Evolutionary conservation across 2,329 filamentous ascomycete species (phyloP), one percentile per base, ranked within the genome.

Genomic region (Mycogone perniciosa): DNA sequence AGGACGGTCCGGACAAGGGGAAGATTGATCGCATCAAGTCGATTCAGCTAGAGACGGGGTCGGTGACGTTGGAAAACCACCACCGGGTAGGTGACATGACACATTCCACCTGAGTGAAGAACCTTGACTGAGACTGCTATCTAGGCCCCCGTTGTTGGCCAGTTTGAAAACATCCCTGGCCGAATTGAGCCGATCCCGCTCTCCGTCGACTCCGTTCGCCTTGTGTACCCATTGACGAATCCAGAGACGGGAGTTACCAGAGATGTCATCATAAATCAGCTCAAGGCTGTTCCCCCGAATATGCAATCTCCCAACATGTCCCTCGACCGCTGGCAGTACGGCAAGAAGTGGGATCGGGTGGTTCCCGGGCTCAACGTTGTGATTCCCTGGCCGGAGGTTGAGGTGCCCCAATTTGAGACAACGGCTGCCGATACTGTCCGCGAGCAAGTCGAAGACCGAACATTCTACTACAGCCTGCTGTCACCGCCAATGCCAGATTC

Each of bases 391-490:
- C 88, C 89, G 6, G 74, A 76, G 56, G 73, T 72, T 40, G 66
- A 76, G 30, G 67, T 71, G 1, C 73, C 74, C 35, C 69, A 77
- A 39, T 58, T 73, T 39, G 69, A 78, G 56, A 81, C 86, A 58
- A 67, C 82, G 57, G 67, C 75, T 4, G 68, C 62, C 61, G 92
- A 97, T 69, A 96, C 92, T 3, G 71, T 83, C 42, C 85, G 88
- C 57, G 81, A 86, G 64, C 79, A 85, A 50, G 86, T 89, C 52
- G 88, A 95, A 62, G 77, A 82, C 56, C 76, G 74, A 62, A 88
- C 87, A 1, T 96, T 88, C 65, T 75, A 85, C 49, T 90, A 91
- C n/a, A 87, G 82, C 34, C 75, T 97, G 27, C 74, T 90, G 30
- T 75, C 79, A 11, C 79, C 87, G 29, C 92, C 92, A 10, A 89